Evolutionary conservation across 2,329 filamentous ascomycete species (phyloP).

Genomic region (Ilyonectria destructans): DNA sequence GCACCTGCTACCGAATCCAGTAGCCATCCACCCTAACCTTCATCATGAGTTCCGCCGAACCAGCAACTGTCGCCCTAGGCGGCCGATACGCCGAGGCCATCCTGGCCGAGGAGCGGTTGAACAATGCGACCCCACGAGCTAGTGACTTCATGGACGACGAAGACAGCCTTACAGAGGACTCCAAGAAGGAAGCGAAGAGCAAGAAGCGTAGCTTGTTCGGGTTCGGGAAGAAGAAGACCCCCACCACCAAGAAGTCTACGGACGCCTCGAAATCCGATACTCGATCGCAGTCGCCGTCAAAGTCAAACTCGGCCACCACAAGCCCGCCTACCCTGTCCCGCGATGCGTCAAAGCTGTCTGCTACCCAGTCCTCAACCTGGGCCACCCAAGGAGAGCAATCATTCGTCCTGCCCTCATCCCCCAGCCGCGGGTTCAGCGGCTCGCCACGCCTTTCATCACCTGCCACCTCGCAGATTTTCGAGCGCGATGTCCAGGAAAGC

Average conservation of each 20-base stretch:
- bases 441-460: slow-evolving; percentile 86
- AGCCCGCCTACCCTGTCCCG: slow-evolving; percentile 54
- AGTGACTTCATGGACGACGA: slow-evolving; percentile 63
- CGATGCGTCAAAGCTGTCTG: slow-evolving; percentile 57
- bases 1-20: slow-evolving; percentile 8
- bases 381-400: slow-evolving; percentile 61
- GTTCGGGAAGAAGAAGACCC: slow-evolving; percentile 73
- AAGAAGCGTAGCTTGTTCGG: slow-evolving; percentile 74
- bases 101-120: slow-evolving; percentile 49
- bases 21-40: slow-evolving; percentile 11
- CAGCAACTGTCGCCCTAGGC: slow-evolving; percentile 40
- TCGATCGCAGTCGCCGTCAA: slow-evolving; percentile 52
- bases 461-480: slow-evolving; percentile 87
- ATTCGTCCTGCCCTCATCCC: slow-evolving; percentile 73
- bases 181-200: slow-evolving; percentile 53
- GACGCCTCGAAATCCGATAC: slow-evolving; percentile 39
- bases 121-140: slow-evolving; percentile 54
- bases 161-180: slow-evolving; percentile 32
- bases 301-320: slow-evolving; percentile 53
- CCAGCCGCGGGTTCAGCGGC: slow-evolving; percentile 76
- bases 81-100: slow-evolving; percentile 40
- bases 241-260: slow-evolving; percentile 34
- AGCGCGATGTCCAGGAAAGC: slow-evolving; percentile 93
- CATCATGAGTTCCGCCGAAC: slow-evolving; percentile 53
- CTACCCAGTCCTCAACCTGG: slow-evolving; percentile 60